Evolutionary conservation across 179 eudicot species (phyloP), one percentile per base, ranked within the genome.

Genomic region (Sideroxylon spinosum): DNA sequence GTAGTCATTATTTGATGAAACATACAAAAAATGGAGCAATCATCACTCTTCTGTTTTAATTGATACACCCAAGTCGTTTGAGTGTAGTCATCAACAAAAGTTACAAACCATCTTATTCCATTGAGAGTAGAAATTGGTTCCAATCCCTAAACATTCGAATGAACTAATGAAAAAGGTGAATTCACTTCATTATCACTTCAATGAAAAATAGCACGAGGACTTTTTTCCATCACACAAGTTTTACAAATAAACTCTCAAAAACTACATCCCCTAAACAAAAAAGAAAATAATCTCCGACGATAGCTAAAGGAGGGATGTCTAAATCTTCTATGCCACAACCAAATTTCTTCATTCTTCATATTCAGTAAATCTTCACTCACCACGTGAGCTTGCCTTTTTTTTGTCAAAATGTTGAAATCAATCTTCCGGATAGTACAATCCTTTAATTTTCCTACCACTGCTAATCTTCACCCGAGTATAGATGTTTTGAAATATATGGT

Each of bases 1-100:
- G 78, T 79, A n/a, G 66, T 9, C 1, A 79, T 14, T 78, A 79
- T 74, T 13, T 32, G 17, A 74, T 79, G 28, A 20, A 80, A 80
- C 11, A 37, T 7, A 7, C 19, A 0, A 67, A 80, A 74, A 37
- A 66, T 59, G 8, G 8, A 67, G 29, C 17, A 13, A 6, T 68
- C 78, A n/a, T 80, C 78, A 74, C 9, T 22, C 25, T 80, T 80
- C 6, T 37, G 4, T 6, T 37, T 37, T 37, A 37, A 6, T 37
- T 37, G 44, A 37, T 37, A 37, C 37, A 37, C 44, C 2, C 44
- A 37, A 1, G 1, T 37, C 44, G 5, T 37, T 37, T 3, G 44
- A 3, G 2, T 37, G 44, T 6, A 37, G 5, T 37, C 44, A 37
- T 37, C 44, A 37, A 37, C 44, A 37, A 37, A 1, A 37, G 44